Evolutionary conservation across 257 asterid genomes (phyloP), one percentile per base, ranked within the genome.

Genomic region (Solanum lycopersicoides): DNA sequence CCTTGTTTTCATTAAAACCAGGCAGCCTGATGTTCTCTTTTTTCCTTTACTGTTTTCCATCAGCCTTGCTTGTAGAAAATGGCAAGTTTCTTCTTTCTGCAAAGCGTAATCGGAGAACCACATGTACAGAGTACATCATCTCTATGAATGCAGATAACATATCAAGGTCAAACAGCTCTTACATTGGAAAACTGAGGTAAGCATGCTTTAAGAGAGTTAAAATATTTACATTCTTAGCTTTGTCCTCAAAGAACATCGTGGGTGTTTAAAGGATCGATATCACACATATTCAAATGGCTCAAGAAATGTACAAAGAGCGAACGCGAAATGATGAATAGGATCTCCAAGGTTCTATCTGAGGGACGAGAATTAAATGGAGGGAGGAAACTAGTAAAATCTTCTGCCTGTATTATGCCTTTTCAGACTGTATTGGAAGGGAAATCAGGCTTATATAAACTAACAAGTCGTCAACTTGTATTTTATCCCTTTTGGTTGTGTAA

Each of bases 51-150:
- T 82, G 69, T 30, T 30, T 28, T 63, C 86, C 87, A 84, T 86
- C 95, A 96, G 98, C 95, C 69, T 90, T 96, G 91, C 96, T 96
- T 83, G 95, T 93, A 34, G 98, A 95, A 91, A 95, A 94, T 74
- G 98, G 98, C 86, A 95, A 95, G 88, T 95, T 95, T 91, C 97
- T 95, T 88, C 97, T 95, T 63, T 94, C 98, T 77, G 98, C 98
- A 35, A 96, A 95, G 89, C 92, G 98, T 82, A 93, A 88, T 86
- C 94, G 98, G 84, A 90, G 94, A 87, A 92, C 96, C 59, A 93
- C 98, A 60, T 92, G 94, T 91, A 95, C 98, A 13, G 98, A 96
- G 93, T 96, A 96, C 83, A 92, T 96, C 66, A 95, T 96, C 89
- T 94, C 98, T 25, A 94, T 92, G 92, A 91, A 92, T 92, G 95